Conservation (phyloP, 805 yeast genomes). For the Cyberlindnera misumaiensis region DNA sequence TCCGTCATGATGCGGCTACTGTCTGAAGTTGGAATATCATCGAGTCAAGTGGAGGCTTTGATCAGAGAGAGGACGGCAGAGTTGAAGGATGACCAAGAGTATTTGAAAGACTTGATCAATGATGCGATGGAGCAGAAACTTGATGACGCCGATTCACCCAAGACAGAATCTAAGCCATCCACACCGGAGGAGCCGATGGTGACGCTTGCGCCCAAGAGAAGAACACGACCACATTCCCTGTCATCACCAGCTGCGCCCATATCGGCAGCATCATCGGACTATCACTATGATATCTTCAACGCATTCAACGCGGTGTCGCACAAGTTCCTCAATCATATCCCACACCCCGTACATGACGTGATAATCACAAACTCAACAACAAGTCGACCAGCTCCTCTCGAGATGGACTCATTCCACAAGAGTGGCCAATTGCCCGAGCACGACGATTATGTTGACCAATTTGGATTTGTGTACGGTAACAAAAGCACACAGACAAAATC, state of each 20-base stretch:
- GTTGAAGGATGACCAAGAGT: conserved; percentile 2
- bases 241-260: conserved; percentile 7
- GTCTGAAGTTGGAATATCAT: conserved; percentile 31
- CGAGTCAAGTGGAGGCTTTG: conserved; percentile 29
- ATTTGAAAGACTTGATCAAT: conserved; percentile 24
- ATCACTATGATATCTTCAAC: conserved; percentile 2
- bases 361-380: conserved; percentile 6
- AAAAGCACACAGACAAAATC: not conserved
- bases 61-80: conserved; percentile 18
- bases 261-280: not conserved
- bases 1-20: conserved; percentile 28
- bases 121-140: conserved; percentile 26
- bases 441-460: conserved; percentile 34
- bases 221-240: conserved; percentile 18
- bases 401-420: conserved; percentile 26
- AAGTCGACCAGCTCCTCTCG: conserved; percentile 30
- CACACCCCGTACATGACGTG: conserved; percentile 19
- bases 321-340: conserved; percentile 15
- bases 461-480: conserved; percentile 39
- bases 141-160: conserved; percentile 2
- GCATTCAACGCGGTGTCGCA: conserved; percentile 13
- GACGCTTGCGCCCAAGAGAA: conserved; percentile 7
- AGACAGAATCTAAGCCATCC: conserved; percentile 3
- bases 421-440: conserved; percentile 21
- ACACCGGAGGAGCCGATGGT: conserved; percentile 1